These are phyloP conservation scores for Coffea humblotiana DNA, from an alignment of 305 asterid species.

Conservation along the genomic window DNA sequence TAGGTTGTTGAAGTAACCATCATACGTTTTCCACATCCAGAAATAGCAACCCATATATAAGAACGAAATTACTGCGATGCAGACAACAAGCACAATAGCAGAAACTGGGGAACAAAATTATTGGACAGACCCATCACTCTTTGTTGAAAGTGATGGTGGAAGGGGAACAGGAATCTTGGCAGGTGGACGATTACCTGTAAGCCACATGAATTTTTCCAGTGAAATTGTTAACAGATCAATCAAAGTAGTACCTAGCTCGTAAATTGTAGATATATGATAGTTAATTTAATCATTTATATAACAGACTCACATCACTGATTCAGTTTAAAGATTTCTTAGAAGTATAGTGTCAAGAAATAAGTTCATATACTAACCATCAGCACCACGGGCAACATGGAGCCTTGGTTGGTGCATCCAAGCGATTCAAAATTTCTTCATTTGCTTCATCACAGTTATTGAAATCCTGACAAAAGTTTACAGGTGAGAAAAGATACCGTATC, in stretches of 20 bases:
- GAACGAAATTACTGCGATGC: neutral
- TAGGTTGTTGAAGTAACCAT: neutral
- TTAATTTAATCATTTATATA: neutral
- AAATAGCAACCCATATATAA: neutral
- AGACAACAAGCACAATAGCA: neutral
- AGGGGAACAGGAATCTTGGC: slow-evolving; percentile 96
- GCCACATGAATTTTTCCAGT: slow-evolving; percentile 18
- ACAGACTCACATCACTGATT: neutral
- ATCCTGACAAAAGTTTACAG: slow-evolving; percentile 49
- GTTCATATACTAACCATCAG: slow-evolving; percentile 58
- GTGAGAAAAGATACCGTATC: slow-evolving; percentile 16
- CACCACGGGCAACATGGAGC: slow-evolving; percentile 96
- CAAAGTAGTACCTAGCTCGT: too few species aligned
- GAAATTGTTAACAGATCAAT: neutral
- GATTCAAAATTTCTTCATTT: slow-evolving; percentile 59
- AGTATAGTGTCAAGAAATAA: neutral
- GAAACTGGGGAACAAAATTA: neutral
- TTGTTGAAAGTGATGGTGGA: slow-evolving; percentile 59
- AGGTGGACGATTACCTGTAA: slow-evolving; percentile 82
- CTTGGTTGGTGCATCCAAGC: slow-evolving; percentile 90
- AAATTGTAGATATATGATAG: neutral
- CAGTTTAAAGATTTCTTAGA: neutral
- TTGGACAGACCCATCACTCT: slow-evolving; percentile 63
- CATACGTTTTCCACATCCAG: neutral
- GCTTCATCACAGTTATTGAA: slow-evolving; percentile 93